These are phyloP conservation scores for Dimargaris cristalligena DNA, from an alignment of 192 early-diverging fungal genomes.

Conservation along the genomic window DNA sequence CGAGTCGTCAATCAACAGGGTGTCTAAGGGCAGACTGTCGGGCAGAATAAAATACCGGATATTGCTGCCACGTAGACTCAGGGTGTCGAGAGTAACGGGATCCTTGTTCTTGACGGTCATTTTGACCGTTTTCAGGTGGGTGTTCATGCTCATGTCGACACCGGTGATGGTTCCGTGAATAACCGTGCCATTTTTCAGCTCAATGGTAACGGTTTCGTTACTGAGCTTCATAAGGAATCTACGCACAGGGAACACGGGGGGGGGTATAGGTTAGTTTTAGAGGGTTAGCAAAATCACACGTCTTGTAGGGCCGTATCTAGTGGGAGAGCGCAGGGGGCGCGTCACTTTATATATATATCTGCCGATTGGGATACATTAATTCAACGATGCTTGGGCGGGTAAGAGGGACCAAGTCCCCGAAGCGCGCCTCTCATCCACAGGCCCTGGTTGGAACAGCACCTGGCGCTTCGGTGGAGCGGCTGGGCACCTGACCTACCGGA, in stretches of 20 bases:
- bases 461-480: no score
- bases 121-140: slow-evolving; percentile 94
- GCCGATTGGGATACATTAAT: no score
- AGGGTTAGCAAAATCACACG: background rate
- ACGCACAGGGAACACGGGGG: background rate
- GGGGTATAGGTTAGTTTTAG: background rate
- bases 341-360: no score
- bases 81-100: slow-evolving; percentile 73
- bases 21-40: slow-evolving; percentile 87
- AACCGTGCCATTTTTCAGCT: slow-evolving; percentile 96
- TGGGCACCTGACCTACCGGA: background rate
- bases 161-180: slow-evolving; percentile 89
- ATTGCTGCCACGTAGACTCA: slow-evolving; percentile 90
- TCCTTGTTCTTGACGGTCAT: slow-evolving; percentile 94
- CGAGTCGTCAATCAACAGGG: slow-evolving; percentile 86
- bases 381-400: no score
- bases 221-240: slow-evolving; percentile 7
- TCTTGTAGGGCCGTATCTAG: no score
- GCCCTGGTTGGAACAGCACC: background rate
- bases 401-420: no score
- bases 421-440: no score
- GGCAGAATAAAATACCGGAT: slow-evolving; percentile 92
- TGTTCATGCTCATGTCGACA: slow-evolving; percentile 99
- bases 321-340: no score
- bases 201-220: slow-evolving; percentile 87